Evolutionary conservation across 768 basidiomycete genomes (phyloP), one percentile per base, ranked within the genome.

Genomic region (Lepiota brunneoincarnata): DNA sequence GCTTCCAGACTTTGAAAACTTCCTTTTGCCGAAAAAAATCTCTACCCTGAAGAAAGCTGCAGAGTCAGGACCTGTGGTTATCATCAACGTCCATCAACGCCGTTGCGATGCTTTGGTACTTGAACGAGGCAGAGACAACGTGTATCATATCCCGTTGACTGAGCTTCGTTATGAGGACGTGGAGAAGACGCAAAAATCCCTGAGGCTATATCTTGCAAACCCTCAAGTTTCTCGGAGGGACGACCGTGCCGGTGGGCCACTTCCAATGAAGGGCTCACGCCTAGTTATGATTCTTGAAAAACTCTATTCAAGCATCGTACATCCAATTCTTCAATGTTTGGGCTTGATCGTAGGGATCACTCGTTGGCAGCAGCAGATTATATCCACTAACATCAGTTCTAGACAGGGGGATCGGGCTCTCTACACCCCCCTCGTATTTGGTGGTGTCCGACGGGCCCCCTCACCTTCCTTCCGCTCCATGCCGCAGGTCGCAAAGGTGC

Each of bases 381-480:
- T 31, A 31, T 10, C 11, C 31, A 10, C 31, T 31, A 6, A 31
- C 31, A 31, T 9, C 31, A 31, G 4, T 31, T 31, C 11, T 2
- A 31, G 31, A 31, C 31, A 31, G 31, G 31, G 7, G 11, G 7
- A 31, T 31, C 31, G 7, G 31, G 7, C 2, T 9, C 31, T 6
- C 7, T 31, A 9, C 9, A 43, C 20, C 51, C 48, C 9, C 31
- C 54, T 34, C 61, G 69, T 17, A 59, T 65, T 17, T 65, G 64
- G 64, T 65, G 70, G 71, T 72, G 68, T 57, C 60, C 64, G 2
- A 70, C 68, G 10, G 65, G 65, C 2, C 60, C 59, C 6, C 50
- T 71, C 1, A 26, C 64, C 3, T 63, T 64, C 37, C 64, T 73
- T 39, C 69, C 71, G 4, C 58, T 71, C 17, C 71, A 72, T 55